These are phyloP conservation scores for Aspergillus sp. DNA, from an alignment of 2,329 filamentous ascomycete species.

Conservation along the genomic window DNA sequence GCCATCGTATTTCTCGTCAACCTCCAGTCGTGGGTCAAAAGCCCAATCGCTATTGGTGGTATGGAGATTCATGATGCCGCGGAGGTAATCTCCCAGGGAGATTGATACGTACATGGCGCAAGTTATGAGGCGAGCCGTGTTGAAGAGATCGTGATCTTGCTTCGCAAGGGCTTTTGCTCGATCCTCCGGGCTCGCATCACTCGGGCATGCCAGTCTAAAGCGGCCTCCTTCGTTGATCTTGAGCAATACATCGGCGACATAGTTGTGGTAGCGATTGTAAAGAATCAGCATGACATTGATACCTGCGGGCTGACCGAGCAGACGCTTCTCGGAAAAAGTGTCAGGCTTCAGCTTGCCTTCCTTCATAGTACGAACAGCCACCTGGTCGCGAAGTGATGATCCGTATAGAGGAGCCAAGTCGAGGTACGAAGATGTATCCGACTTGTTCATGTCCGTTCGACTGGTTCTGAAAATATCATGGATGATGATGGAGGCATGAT, in stretches of 20 bases:
- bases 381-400: constrained; percentile 14
- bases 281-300: constrained; percentile 23
- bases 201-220: not conserved
- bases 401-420: not conserved
- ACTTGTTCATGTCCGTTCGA: not conserved
- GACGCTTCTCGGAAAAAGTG: constrained; percentile 25
- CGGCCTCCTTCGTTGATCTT: constrained; percentile 38
- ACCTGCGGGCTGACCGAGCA: constrained; percentile 16
- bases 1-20: not conserved
- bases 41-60: not conserved
- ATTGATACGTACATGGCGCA: constrained; percentile 26
- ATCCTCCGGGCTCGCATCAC: not conserved
- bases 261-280: constrained; percentile 35
- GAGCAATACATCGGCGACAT: constrained; percentile 26
- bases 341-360: constrained; percentile 33
- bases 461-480: not conserved
- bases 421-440: not conserved
- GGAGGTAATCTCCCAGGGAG: not conserved
- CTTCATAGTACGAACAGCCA: constrained; percentile 27
- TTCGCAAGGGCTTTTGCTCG: constrained; percentile 29
- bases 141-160: constrained; percentile 28
- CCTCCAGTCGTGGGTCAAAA: not conserved
- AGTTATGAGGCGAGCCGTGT: constrained; percentile 26
- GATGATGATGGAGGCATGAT: not conserved
- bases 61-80: not conserved